Evolutionary conservation across 176 grass and related monocot genomes (phyloP).

Genomic region (Cenchrus americanus): DNA sequence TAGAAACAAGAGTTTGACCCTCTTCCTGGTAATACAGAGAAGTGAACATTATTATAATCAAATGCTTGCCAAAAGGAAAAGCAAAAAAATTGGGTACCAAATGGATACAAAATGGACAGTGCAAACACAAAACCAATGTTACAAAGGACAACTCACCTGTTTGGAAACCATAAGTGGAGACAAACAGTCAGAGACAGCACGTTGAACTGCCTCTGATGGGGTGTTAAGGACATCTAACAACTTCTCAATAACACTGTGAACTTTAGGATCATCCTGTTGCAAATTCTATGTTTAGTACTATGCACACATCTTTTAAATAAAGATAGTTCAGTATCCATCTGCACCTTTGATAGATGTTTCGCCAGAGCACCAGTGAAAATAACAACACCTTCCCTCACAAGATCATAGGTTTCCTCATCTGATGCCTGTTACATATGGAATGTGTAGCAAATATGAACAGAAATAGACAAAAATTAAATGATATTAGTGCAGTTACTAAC

Average conservation of each 20-base stretch:
- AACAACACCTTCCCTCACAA: slow-evolving; percentile 98
- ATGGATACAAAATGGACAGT: slow-evolving; percentile 5
- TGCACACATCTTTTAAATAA: slow-evolving; percentile 30
- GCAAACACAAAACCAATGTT: slow-evolving; percentile 22
- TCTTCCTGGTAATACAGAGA: slow-evolving; percentile 69
- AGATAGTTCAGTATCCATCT: slow-evolving; percentile 27
- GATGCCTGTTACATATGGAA: slow-evolving; percentile 57
- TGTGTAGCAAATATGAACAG: slow-evolving; percentile 23
- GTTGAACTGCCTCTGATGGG: slow-evolving; percentile 94
- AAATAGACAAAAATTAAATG: slow-evolving; percentile 10
- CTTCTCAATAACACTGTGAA: slow-evolving; percentile 95
- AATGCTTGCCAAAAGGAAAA: slow-evolving; percentile 26
- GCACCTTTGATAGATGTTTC: slow-evolving; percentile 95
- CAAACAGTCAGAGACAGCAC: slow-evolving; percentile 93
- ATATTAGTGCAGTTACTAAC: slow-evolving; percentile 21
- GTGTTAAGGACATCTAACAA: slow-evolving; percentile 94
- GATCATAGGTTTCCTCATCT: slow-evolving; percentile 96
- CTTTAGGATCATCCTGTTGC: slow-evolving; percentile 96
- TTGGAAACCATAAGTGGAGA: slow-evolving; percentile 94
- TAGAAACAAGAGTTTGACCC: slow-evolving; percentile 78
- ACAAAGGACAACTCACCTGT: slow-evolving; percentile 52
- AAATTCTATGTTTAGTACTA: slow-evolving; percentile 38
- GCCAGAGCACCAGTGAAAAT: slow-evolving; percentile 98
- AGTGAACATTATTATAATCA: slow-evolving; percentile 25
- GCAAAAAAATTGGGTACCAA: not conserved